Evolutionary conservation across 768 basidiomycete genomes (phyloP).

Genomic region (Serendipita sp.): DNA sequence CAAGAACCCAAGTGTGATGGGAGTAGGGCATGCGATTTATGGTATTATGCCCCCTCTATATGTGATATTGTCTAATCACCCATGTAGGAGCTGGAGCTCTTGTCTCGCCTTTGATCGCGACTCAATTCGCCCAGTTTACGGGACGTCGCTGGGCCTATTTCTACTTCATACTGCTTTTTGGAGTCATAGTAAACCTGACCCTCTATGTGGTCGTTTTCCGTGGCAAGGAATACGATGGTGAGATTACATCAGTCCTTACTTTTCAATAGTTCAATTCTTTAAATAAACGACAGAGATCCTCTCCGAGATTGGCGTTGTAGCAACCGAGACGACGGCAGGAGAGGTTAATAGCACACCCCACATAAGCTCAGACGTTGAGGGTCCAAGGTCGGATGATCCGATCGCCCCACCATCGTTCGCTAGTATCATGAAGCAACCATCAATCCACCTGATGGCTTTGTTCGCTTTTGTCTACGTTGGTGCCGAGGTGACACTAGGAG

Average conservation of each 20-base stretch:
- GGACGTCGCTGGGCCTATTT: neutral
- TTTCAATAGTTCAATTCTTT: neutral
- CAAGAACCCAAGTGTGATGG: neutral
- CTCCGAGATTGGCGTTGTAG: neutral
- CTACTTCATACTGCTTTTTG: neutral
- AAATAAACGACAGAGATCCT: neutral
- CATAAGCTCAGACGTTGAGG: neutral
- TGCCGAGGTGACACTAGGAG: conserved; percentile 13
- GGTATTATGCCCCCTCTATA: neutral
- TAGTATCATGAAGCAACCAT: conserved; percentile 7
- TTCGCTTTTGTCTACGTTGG: conserved; percentile 14
- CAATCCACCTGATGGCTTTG: conserved; percentile 11
- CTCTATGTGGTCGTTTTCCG: neutral
- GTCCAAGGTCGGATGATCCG: neutral
- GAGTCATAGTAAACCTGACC: neutral
- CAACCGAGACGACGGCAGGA: neutral
- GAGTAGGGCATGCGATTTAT: neutral
- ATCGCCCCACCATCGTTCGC: neutral
- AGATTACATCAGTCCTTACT: neutral
- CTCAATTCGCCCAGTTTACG: neutral
- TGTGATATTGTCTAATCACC: neutral
- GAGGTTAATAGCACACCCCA: neutral
- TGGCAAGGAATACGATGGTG: neutral
- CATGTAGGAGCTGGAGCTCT: neutral
- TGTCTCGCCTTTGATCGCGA: neutral